Base-by-base conservation (phyloP, 805 yeast genomes). In the Candida corydali region DNA sequence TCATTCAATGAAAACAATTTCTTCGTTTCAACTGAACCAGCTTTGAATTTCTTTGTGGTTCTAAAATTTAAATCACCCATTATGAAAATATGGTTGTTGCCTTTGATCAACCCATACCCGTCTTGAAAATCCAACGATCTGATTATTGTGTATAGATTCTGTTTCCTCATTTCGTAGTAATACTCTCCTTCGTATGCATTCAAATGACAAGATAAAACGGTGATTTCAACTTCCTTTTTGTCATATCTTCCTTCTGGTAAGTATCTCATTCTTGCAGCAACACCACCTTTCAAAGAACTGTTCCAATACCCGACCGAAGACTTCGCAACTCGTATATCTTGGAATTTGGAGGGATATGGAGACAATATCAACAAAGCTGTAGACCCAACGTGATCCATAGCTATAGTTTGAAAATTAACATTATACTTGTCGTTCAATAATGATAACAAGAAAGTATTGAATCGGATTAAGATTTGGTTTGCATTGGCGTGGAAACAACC, bases 41-140 rank as follows among this genome's bases (percentile, higher is more conserved):
- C 17, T 24, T 45, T 38, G 14, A 41, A 43, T 10, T 47, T 35
- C 36, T 59, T 52, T 3, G 61, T 44, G 3, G 82, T 73, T 29
- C 98, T 67, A 56, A 84, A 89, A 54, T 89, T 89, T 48, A 89
- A 63, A 57, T 89, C 98, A 0, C 98, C 98, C 69, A 86, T 60
- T 36, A 88, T 55, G 50, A 88, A 82, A 4, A 80, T 59, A 52
- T 84, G 95, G 8, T 70, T 49, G 1, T 58, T 46, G 0, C 80
- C 78, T 42, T 73, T 73, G 29, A 79, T 52, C 17, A 74, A 57
- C 17, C 78, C 72, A 48, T 56, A 68, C 3, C 77, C 80, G 45
- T 80, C 82, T 9, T 70, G 73, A 50, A 83, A 80, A 38, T 70
- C 76, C 32, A 84, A 51, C 3, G 75, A 69, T 22, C 75, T 63